These are phyloP conservation scores for Coelastrella sp. DNA, from an alignment of 139 green algal genomes.

Conservation along the genomic window DNA sequence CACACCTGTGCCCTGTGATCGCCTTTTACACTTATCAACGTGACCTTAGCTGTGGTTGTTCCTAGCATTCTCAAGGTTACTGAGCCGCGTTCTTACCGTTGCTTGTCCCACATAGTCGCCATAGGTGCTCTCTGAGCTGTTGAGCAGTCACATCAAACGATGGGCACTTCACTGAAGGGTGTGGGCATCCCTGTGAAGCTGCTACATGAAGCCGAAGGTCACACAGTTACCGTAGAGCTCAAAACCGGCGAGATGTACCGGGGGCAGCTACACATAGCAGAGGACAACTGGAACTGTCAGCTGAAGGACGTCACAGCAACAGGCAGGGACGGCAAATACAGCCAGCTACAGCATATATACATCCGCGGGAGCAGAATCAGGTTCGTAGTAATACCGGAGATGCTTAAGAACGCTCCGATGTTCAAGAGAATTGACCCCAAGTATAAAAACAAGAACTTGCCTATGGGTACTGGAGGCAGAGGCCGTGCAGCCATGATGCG, in stretches of 20 bases:
- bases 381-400: slow-evolving; percentile 98
- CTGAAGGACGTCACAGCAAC: slow-evolving; percentile 95
- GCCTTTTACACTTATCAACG: too few species aligned
- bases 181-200: slow-evolving; percentile 93
- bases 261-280: slow-evolving; percentile 91
- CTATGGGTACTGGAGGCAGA: slow-evolving; percentile 81
- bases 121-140: neutral
- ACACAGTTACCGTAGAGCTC: slow-evolving; percentile 97
- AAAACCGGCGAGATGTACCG: slow-evolving; percentile 97
- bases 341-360: slow-evolving; percentile 79
- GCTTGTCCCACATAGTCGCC: neutral
- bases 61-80: neutral
- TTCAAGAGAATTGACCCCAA: slow-evolving; percentile 99
- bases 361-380: slow-evolving; percentile 87
- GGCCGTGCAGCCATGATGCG: slow-evolving; percentile 77
- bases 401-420: slow-evolving; percentile 99
- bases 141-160: neutral
- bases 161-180: slow-evolving; percentile 63
- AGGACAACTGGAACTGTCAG: slow-evolving; percentile 99
- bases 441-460: slow-evolving; percentile 77
- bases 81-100: neutral
- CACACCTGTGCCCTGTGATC: too few species aligned
- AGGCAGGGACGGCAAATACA: slow-evolving; percentile 57
- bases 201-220: slow-evolving; percentile 97
- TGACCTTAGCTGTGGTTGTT: too few species aligned